Percentiles rank a stretch among this genome's conserved stretches.
phyloP scores from a whole-genome alignment of 2,329 filamentous ascomycete genomes.

The Fusarium torreyae region DNA sequence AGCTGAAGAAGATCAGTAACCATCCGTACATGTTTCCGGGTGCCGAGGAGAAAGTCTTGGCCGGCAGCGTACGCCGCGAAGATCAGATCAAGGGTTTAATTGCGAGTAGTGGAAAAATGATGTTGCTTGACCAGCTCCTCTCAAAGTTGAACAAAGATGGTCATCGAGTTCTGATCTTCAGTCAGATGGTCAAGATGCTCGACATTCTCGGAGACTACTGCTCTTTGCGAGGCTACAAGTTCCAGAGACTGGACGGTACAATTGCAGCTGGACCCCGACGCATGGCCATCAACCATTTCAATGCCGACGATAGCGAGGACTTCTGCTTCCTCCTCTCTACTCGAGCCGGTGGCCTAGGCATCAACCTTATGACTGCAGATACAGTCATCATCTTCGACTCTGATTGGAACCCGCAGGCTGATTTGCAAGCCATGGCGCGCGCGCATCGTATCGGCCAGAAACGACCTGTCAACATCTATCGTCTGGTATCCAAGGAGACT shows the following conservation, averaged over 20 bases:
- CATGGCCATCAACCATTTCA: constrained; percentile 98
- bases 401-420: constrained; percentile 98
- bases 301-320: constrained; percentile 94
- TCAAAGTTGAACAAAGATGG: constrained; percentile 94
- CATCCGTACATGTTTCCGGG: constrained; percentile 98
- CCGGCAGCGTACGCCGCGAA: constrained; percentile 84
- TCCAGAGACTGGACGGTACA: constrained; percentile 94
- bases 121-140: constrained; percentile 95
- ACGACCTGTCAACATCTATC: constrained; percentile 95
- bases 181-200: constrained; percentile 99
- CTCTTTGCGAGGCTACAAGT: constrained; percentile 92
- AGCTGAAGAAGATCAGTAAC: constrained; percentile 98
- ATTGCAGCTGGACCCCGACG: constrained; percentile 90
- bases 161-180: constrained; percentile 97
- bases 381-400: constrained; percentile 98
- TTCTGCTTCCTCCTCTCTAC: constrained; percentile 98
- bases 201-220: constrained; percentile 97
- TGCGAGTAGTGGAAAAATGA: constrained; percentile 99
- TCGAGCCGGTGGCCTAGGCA: constrained; percentile 95
- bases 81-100: constrained; percentile 94
- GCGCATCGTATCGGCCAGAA: constrained; percentile 98
- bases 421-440: constrained; percentile 97
- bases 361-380: constrained; percentile 98
- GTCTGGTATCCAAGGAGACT: constrained; percentile 96
- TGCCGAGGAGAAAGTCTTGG: constrained; percentile 90